phyloP scores from a whole-genome alignment of 2,329 filamentous ascomycete genomes.

The Zymoseptoria passerinii region DNA sequence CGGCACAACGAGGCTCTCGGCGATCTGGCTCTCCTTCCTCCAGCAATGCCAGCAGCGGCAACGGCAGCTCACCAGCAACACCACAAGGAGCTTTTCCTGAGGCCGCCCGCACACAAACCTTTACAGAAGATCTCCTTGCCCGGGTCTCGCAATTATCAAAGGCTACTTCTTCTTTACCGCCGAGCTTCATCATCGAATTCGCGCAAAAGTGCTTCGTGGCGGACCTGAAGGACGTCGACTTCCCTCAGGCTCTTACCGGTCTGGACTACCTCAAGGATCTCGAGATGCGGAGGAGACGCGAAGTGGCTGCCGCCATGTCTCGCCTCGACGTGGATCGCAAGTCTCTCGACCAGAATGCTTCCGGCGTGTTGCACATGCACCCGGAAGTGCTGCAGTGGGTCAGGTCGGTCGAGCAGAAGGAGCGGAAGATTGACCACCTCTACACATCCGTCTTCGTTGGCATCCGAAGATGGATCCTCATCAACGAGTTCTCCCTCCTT shows the following conservation, averaged over 20 bases:
- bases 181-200: conserved; percentile 55
- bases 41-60: conserved; percentile 22
- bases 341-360: conserved; percentile 39
- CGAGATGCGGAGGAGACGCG: conserved; percentile 51
- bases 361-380: conserved; percentile 43
- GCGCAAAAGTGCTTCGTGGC: conserved; percentile 51
- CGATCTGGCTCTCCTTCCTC: conserved; percentile 26
- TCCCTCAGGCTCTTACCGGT: conserved; percentile 56
- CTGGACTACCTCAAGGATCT: conserved; percentile 59
- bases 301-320: conserved; percentile 47
- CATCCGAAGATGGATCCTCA: conserved; percentile 56
- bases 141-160: conserved; percentile 52
- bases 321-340: conserved; percentile 46
- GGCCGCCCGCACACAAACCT: conserved; percentile 33
- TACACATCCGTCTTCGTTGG: conserved; percentile 56
- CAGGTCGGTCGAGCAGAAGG: conserved; percentile 35
- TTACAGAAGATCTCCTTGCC: conserved; percentile 44
- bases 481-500: conserved; percentile 55
- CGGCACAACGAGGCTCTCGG: conserved; percentile 42
- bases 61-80: conserved; percentile 29
- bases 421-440: conserved; percentile 44
- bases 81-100: conserved; percentile 21
- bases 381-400: conserved; percentile 51
- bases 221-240: conserved; percentile 52
- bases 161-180: conserved; percentile 54